These are phyloP conservation scores for Claviceps sp. DNA, from an alignment of 2,329 filamentous ascomycete species.

Conservation along the genomic window DNA sequence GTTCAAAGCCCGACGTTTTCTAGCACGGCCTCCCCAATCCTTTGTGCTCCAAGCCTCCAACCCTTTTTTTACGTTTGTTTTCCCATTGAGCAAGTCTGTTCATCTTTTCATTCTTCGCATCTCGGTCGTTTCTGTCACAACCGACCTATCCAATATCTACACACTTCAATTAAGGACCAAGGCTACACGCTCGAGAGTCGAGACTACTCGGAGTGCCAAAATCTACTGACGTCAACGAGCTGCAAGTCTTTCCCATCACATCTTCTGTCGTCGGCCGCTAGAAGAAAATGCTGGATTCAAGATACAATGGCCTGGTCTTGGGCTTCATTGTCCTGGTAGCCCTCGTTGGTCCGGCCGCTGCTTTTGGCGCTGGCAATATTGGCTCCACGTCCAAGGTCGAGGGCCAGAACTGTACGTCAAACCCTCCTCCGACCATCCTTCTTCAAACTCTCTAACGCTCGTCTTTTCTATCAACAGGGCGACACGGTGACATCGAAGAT, in stretches of 20 bases:
- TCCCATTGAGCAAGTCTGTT: not conserved
- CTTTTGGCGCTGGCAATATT: constrained; percentile 84
- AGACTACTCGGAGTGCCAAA: no score
- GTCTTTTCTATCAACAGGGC: constrained; percentile 34
- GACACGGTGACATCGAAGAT: constrained; percentile 89
- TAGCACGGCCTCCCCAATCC: not conserved
- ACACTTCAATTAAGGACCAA: not conserved
- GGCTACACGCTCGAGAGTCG: not conserved
- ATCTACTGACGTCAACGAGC: no score
- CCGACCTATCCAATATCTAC: not conserved
- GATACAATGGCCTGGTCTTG: constrained; percentile 36
- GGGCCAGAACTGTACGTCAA: constrained; percentile 60
- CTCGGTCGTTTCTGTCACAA: not conserved
- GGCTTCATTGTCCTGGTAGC: constrained; percentile 49
- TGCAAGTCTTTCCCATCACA: no score
- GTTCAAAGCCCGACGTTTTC: not conserved
- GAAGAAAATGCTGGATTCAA: constrained; percentile 32
- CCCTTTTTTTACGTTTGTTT: not conserved
- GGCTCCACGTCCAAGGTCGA: constrained; percentile 68
- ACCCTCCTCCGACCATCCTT: not conserved
- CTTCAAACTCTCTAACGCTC: not conserved
- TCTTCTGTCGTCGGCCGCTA: no score
- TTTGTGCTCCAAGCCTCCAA: not conserved
- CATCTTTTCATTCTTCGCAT: not conserved
- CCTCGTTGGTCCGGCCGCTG: constrained; percentile 54